Evolutionary conservation across 2,329 filamentous ascomycete species (phyloP), one percentile per base, ranked within the genome.

Genomic region (Raffaelea deltoideospora): DNA sequence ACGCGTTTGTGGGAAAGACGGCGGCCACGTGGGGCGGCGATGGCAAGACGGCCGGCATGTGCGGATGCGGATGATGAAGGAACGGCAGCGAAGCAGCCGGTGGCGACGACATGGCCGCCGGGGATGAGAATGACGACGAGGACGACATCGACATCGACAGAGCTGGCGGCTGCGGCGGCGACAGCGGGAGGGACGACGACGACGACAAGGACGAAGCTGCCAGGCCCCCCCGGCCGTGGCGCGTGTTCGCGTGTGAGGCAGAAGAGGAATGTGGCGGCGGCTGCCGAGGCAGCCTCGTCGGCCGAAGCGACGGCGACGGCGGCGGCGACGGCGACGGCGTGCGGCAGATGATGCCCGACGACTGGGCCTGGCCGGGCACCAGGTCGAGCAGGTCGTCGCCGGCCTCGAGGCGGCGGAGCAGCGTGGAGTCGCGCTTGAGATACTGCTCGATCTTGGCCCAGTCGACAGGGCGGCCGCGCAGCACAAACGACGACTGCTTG

Each of bases 401-500:
- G 20, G 41, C 20, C 29, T 47, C 41, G 29, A 43, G 15, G 29
- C 42, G 39, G 24, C 20, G 38, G 23, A 41, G 31, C 38, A 44
- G 33, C 42, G 47, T 45, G 30, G 32, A 46, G 24, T 49, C 47
- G 28, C 50, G 51, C 35, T 48, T 41, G 8, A 53, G 43, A 31
- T 53, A 51, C 30, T 48, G 48, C 37, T 49, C 46, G 31, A 53
- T 43, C 21, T 48, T 46, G 10, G 40, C 40, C 44, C 46, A 51
- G 41, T 52, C 48, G 23, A 53, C 47, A 5, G 41, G 39, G 29
- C 46, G 46, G 27, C 45, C 45, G 28, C 50, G 48, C 21, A 52
- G 35, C 10, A 43, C 40, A 36, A 51, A 53, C 13, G 26, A 34
- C 8, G 50, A 47, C 5, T 37, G 31, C 40, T 52, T 53, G 36